Evolutionary conservation across 2,329 filamentous ascomycete species (phyloP).

Genomic region (Byssochlamys sp.): DNA sequence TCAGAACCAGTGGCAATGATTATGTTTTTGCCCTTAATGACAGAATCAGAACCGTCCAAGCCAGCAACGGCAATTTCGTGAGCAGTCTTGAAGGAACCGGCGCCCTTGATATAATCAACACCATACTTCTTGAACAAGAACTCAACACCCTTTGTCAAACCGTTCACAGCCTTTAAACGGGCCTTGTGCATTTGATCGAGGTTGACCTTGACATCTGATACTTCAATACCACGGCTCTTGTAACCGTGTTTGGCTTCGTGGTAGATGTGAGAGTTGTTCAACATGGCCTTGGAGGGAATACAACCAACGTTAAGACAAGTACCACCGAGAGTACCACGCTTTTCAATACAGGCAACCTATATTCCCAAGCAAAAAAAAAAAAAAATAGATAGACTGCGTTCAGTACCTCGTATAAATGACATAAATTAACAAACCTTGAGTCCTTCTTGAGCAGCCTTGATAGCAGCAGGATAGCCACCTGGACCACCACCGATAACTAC

Average conservation of each 20-base stretch:
- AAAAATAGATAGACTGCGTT: no score
- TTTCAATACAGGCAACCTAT: conserved; percentile 98
- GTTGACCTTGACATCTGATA: conserved; percentile 94
- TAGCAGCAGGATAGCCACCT: no score
- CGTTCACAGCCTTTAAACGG: conserved; percentile 80
- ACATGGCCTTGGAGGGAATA: conserved; percentile 96
- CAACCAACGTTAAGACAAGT: conserved; percentile 98
- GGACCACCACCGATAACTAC: no score
- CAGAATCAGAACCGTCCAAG: conserved; percentile 82
- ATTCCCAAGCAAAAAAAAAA: no score
- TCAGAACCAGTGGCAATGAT: conserved; percentile 94
- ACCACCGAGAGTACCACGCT: conserved; percentile 86
- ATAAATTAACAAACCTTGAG: no score
- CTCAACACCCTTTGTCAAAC: conserved; percentile 93
- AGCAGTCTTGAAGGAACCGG: conserved; percentile 75
- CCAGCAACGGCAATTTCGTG: conserved; percentile 85
- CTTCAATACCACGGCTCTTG: conserved; percentile 93
- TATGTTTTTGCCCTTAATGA: conserved; percentile 86
- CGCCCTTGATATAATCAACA: conserved; percentile 93
- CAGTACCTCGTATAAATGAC: no score
- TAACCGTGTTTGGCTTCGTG: conserved; percentile 95
- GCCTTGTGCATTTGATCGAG: conserved; percentile 94
- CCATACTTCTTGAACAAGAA: conserved; percentile 99
- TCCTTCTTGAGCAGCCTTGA: no score
- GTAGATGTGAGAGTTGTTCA: conserved; percentile 99